Evolutionary conservation across 2,329 filamentous ascomycete species (phyloP), one percentile per base, ranked within the genome.

Genomic region (Curvularia lunata): DNA sequence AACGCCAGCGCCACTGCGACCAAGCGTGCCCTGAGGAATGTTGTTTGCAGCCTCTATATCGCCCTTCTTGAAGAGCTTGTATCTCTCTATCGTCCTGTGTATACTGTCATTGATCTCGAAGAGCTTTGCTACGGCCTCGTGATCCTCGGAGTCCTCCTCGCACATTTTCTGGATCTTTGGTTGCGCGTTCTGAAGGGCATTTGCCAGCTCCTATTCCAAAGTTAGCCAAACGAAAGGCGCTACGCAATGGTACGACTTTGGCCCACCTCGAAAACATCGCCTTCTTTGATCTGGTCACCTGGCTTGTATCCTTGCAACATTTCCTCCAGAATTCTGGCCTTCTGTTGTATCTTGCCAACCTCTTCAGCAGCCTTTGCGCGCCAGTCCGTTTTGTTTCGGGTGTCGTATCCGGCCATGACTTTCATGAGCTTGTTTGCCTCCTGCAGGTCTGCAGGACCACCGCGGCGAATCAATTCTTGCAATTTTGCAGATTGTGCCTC

Each of bases 141-240:
- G 88, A 72, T 99, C 95, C 61, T 98, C 94, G 10, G 93, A 97
- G 74, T 99, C 95, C 77, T 99, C 95, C 77, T 98, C 94, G 72
- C 94, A 98, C 94, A 99, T 99, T 80, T 92, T 97, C 75, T 98
- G 94, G 64, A 99, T 98, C 81, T 99, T 99, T 8, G 95, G 95
- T 71, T 99, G 95, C 2, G 95, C 95, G 72, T 90, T 97, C 75
- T 92, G 91, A 45, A 99, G 83, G 9, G 95, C 88, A 63, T 90
- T 89, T 5, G 93, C 93, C 52, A 99, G 84, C 81, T 99, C 95
- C 82, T 93, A 28, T 25, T 37, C 12, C 12, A 32, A n/a, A 16
- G 58, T 75, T 34, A 74, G 60, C 50, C 19, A 56, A 47, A 30
- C 23, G 64, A 58, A 48, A 34, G 10, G 7, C 23, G 63, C 59